Percentiles rank a stretch among this genome's conserved stretches.
Evolutionary conservation across 805 yeast species (phyloP).

Genomic region (Ascoidea tarda): DNA sequence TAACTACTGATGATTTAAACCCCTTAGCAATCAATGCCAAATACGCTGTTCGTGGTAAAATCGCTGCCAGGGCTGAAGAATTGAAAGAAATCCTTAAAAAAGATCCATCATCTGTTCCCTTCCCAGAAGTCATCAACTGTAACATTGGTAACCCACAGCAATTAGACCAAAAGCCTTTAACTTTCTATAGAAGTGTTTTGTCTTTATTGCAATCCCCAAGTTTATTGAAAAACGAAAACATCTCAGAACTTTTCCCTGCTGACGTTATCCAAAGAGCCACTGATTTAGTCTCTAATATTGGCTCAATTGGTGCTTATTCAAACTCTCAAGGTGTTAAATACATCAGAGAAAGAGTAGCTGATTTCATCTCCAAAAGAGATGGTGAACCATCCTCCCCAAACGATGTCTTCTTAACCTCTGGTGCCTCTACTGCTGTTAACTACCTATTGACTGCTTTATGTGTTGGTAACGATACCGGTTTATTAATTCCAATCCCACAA

Average conservation of each 20-base stretch:
- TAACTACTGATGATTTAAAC: slow-evolving; percentile 45
- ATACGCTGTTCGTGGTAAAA: slow-evolving; percentile 90
- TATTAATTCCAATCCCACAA: slow-evolving; percentile 94
- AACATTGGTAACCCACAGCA: slow-evolving; percentile 99
- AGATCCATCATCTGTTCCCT: slow-evolving; percentile 57
- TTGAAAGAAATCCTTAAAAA: slow-evolving; percentile 39
- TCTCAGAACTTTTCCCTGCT: slow-evolving; percentile 26
- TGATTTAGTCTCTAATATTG: slow-evolving; percentile 41
- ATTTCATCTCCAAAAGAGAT: slow-evolving; percentile 69
- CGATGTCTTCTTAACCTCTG: slow-evolving; percentile 75
- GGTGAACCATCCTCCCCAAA: slow-evolving; percentile 59
- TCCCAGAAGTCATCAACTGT: slow-evolving; percentile 66
- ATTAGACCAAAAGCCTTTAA: slow-evolving; percentile 82
- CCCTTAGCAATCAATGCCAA: slow-evolving; percentile 69
- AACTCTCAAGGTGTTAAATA: slow-evolving; percentile 76
- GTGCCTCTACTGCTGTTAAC: slow-evolving; percentile 92
- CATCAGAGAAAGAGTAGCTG: slow-evolving; percentile 67
- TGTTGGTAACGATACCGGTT: slow-evolving; percentile 53
- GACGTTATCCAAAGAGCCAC: slow-evolving; percentile 71
- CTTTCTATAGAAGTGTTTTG: slow-evolving; percentile 89
- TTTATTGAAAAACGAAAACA: slow-evolving; percentile 27
- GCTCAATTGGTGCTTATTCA: slow-evolving; percentile 92
- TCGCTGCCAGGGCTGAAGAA: slow-evolving; percentile 91
- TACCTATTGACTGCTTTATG: slow-evolving; percentile 62
- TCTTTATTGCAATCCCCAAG: slow-evolving; percentile 79